phyloP scores from a whole-genome alignment of 176 grass and related monocot genomes.

The Puya raimondii region DNA sequence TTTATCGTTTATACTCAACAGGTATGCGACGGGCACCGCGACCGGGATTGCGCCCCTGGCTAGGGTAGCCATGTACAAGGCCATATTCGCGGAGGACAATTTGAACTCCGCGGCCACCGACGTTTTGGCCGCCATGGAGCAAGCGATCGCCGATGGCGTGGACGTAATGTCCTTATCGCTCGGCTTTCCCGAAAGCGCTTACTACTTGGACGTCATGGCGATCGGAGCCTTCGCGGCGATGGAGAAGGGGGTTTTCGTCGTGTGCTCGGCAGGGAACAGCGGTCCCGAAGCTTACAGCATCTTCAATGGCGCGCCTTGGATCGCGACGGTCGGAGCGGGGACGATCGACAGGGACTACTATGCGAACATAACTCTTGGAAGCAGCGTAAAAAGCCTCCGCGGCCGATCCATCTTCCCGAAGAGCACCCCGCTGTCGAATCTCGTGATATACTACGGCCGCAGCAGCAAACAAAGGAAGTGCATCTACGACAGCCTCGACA shows the following conservation, averaged over 20 bases:
- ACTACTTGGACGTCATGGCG: conserved; percentile 45
- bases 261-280: conserved; percentile 51
- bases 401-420: conserved; percentile 51
- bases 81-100: conserved; percentile 30
- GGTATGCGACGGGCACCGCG: conserved; percentile 53
- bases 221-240: conserved; percentile 54
- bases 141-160: conserved; percentile 41
- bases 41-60: conserved; percentile 43
- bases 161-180: conserved; percentile 54
- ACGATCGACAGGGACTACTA: conserved; percentile 52
- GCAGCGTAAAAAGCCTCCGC: conserved; percentile 13
- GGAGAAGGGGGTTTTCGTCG: conserved; percentile 36
- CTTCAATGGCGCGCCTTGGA: conserved; percentile 58
- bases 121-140: conserved; percentile 58
- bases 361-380: conserved; percentile 41
- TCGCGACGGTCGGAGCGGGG: conserved; percentile 54
- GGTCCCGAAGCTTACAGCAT: conserved; percentile 34
- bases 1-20: neutral
- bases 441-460: conserved; percentile 36
- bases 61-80: conserved; percentile 55
- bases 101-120: conserved; percentile 39
- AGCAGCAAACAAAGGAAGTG: conserved; percentile 31
- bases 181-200: conserved; percentile 35
- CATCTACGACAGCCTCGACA: conserved; percentile 20
- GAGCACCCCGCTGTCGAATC: neutral